These are phyloP conservation scores for Gynostemma pentaphyllum DNA, from an alignment of 306 rosid genomes.

Conservation along the genomic window DNA sequence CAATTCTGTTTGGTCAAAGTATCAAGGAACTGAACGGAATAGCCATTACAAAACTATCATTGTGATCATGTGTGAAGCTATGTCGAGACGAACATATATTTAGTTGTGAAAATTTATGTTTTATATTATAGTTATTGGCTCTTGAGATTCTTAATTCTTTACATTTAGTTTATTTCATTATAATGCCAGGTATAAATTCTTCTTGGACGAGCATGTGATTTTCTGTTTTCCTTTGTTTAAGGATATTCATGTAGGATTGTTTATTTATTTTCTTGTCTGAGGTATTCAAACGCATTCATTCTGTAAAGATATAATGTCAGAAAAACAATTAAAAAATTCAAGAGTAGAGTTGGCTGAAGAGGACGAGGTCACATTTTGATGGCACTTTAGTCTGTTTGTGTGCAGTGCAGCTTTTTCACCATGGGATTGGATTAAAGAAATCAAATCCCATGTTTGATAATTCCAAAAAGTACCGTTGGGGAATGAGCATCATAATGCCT, in stretches of 20 bases:
- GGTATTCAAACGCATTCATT: not conserved
- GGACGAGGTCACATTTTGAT: not conserved
- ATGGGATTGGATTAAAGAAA: no score
- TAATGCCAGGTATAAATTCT: no score
- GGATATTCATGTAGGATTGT: not conserved
- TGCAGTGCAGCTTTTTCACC: no score
- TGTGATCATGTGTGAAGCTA: constrained; percentile 16
- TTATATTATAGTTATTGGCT: not conserved
- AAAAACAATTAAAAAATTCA: not conserved
- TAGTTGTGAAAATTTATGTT: not conserved
- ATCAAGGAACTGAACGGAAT: constrained; percentile 38
- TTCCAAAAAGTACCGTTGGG: no score
- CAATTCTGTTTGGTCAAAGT: constrained; percentile 58
- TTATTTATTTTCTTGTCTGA: not conserved
- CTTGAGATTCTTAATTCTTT: not conserved
- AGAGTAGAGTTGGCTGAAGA: not conserved
- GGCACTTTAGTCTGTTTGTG: not conserved
- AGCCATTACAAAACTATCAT: constrained; percentile 26
- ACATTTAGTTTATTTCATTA: not conserved
- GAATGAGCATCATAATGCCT: no score
- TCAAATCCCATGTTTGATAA: no score
- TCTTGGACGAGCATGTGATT: not conserved
- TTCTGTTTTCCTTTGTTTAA: not conserved
- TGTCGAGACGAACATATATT: constrained; percentile 9
- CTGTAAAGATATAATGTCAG: not conserved